phyloP scores from a whole-genome alignment of 2,329 filamentous ascomycete genomes.

The Neopestalotiopsis sp. region DNA sequence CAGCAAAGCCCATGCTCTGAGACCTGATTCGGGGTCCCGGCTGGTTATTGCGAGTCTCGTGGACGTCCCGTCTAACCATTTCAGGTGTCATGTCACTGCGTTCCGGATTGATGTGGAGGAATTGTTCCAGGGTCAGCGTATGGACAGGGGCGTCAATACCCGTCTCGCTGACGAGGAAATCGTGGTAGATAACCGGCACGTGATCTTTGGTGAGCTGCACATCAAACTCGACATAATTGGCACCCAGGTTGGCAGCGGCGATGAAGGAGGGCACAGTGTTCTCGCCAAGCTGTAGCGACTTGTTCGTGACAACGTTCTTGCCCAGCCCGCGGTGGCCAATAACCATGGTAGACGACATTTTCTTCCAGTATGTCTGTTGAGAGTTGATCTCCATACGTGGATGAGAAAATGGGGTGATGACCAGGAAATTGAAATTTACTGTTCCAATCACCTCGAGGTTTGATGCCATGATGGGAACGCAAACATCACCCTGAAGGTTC shows the following conservation, averaged over 20 bases:
- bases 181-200: constrained; percentile 97
- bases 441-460: constrained; percentile 89
- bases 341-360: constrained; percentile 84
- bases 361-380: constrained; percentile 96
- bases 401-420: constrained; percentile 93
- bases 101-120: constrained; percentile 80
- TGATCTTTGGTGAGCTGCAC: constrained; percentile 99
- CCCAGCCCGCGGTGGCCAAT: constrained; percentile 78
- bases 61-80: constrained; percentile 28
- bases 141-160: constrained; percentile 97
- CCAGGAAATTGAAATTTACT: constrained; percentile 95
- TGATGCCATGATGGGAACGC: constrained; percentile 85
- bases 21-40: constrained; percentile 50
- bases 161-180: constrained; percentile 96
- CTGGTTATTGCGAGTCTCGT: constrained; percentile 36
- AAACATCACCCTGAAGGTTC: constrained; percentile 89
- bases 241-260: constrained; percentile 90
- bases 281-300: constrained; percentile 91
- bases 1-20: constrained; percentile 59
- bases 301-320: constrained; percentile 85
- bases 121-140: constrained; percentile 92
- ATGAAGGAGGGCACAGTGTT: constrained; percentile 97
- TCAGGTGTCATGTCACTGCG: constrained; percentile 46
- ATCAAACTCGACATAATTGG: constrained; percentile 77
- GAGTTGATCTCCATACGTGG: constrained; percentile 92